Base-by-base conservation (phyloP, 2,329 filamentous ascomycete genomes). In the Penicillium hesseltinei region DNA sequence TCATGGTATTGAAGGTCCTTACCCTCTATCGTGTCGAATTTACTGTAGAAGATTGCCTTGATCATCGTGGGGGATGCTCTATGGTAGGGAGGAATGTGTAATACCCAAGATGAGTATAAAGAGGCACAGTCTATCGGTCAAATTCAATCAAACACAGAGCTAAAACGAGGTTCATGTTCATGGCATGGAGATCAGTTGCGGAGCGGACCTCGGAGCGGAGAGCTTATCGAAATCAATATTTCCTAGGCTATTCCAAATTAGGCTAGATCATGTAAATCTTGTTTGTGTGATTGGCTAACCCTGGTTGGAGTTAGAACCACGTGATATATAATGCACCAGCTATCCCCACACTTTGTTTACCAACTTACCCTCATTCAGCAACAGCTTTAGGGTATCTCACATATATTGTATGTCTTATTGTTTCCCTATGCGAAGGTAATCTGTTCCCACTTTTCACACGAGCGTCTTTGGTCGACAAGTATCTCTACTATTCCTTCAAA, bases 41-140 rank as follows among this genome's bases (percentile, higher is more conserved):
- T 84, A 70, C 84, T 84, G 71, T 86, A 88, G 74, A 88, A 88
- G 58, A 88, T 84, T 46, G 84, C 82, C 66, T 84, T 82, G 66
- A 88, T 86, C 75, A 85, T 85, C 65, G 67, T 77, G 66, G 58
- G 58, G 49, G 50, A 47, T 33, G 54, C 39, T 47, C 55, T 56
- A 31, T 42, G 11, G 38, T 47, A 40, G 38, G 40, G 33, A 47
- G 52, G 17, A 49, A 49, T 46, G 29, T 9, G 17, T 42, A 6
- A 40, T 3, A 27, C n/a, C 7, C 15, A 33, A 45, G 9, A 3
- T 17, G 6, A 23, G n/a, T 19, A n/a, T 25, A 3, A 29, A 39
- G 21, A 10, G 13, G 2, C 27, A 5, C 33, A 35, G 27, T 23
- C 25, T 45, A 45, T 52, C 21, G 7, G n/a, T 10, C 11, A 47